These are phyloP conservation scores for Cyberlindnera maritima DNA, from an alignment of 805 yeast species.

Conservation along the genomic window DNA sequence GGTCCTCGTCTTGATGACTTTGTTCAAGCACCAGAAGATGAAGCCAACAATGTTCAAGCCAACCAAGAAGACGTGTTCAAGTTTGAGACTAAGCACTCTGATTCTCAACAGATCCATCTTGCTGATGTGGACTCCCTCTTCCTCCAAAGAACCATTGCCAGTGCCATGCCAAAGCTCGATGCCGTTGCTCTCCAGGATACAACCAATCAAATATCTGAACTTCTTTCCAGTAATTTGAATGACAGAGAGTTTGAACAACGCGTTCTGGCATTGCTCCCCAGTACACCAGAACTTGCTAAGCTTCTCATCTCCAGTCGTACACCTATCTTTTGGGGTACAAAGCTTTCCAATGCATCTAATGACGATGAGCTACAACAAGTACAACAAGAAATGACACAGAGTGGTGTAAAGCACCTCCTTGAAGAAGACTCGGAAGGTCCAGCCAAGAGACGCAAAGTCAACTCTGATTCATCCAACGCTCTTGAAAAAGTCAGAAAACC, in stretches of 20 bases:
- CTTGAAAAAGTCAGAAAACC: constrained; percentile 37
- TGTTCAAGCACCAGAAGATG: constrained; percentile 23
- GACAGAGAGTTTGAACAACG: constrained; percentile 49
- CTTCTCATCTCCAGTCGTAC: constrained; percentile 48
- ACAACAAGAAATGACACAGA: constrained; percentile 41
- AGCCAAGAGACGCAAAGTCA: constrained; percentile 28
- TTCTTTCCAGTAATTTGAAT: constrained; percentile 37
- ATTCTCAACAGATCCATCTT: constrained; percentile 28
- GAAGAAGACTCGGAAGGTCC: constrained; percentile 26
- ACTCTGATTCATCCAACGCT: neutral
- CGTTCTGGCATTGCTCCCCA: constrained; percentile 53
- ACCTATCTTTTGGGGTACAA: constrained; percentile 52
- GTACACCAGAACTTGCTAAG: constrained; percentile 48
- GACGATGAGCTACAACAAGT: constrained; percentile 37
- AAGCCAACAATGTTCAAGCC: constrained; percentile 23
- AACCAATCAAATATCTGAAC: constrained; percentile 37
- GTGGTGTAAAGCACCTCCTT: constrained; percentile 40
- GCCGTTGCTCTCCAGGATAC: constrained; percentile 38
- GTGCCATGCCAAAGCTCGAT: constrained; percentile 34
- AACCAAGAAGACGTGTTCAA: constrained; percentile 20
- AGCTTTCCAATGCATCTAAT: constrained; percentile 37
- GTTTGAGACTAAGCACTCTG: constrained; percentile 17
- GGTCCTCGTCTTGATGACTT: constrained; percentile 31
- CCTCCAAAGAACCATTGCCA: constrained; percentile 49
- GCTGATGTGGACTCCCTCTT: constrained; percentile 47